Conservation (phyloP, 805 yeast genomes). For the Huiozyma sinensis region DNA sequence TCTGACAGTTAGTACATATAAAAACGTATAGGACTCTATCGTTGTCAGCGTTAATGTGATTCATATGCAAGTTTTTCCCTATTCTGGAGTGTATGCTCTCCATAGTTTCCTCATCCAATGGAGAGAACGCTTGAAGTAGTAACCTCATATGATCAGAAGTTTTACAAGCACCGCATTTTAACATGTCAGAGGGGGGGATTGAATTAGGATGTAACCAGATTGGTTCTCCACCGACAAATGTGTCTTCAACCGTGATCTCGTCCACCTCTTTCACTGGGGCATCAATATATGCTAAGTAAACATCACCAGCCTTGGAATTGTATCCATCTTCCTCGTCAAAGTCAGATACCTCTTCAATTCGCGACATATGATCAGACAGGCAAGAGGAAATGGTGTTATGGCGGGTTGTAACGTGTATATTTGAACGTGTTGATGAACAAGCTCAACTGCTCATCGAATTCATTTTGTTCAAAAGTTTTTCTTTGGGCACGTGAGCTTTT, state of each 20-base stretch:
- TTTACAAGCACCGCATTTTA: slow-evolving; percentile 59
- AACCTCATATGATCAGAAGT: slow-evolving; percentile 43
- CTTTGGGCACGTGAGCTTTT: too few species aligned
- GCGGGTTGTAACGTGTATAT: too few species aligned
- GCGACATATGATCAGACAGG: too few species aligned
- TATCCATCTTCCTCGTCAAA: slow-evolving; percentile 14
- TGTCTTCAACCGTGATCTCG: slow-evolving; percentile 46
- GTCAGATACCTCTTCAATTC: too few species aligned
- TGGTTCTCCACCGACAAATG: slow-evolving; percentile 75
- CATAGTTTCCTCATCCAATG: slow-evolving; percentile 39
- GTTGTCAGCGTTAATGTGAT: slow-evolving; percentile 40
- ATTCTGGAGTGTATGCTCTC: slow-evolving; percentile 10
- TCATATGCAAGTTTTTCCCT: slow-evolving; percentile 5
- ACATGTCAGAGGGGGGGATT: slow-evolving; percentile 40
- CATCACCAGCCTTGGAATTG: slow-evolving; percentile 25
- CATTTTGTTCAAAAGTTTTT: too few species aligned
- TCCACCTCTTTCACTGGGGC: slow-evolving; percentile 39
- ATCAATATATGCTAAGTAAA: slow-evolving; percentile 57
- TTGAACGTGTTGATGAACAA: too few species aligned
- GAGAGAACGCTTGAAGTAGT: slow-evolving; percentile 71
- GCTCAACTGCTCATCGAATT: too few species aligned
- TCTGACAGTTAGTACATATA: slow-evolving; percentile 63
- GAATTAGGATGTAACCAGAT: slow-evolving; percentile 58
- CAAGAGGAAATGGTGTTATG: too few species aligned
- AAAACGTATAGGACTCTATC: slow-evolving; percentile 78